phyloP scores from a whole-genome alignment of 257 asterid genomes.

The Solanum rostratum region DNA sequence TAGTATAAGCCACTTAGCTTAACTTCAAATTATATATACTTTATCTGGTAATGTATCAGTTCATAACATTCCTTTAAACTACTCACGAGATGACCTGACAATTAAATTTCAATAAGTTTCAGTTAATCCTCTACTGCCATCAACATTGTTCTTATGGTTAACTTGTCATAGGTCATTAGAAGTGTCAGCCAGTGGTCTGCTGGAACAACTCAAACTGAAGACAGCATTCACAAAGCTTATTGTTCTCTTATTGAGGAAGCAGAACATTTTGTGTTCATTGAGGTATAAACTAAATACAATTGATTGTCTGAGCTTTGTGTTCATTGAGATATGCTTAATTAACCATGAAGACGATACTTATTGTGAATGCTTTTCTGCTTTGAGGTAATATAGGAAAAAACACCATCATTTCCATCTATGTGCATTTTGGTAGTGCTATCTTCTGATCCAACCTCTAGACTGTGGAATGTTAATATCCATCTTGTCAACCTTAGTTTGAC shows the following conservation, averaged over 20 bases:
- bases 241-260: constrained; percentile 86
- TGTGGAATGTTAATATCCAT: background rate
- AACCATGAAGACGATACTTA: background rate
- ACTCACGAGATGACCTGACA: background rate
- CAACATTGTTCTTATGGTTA: background rate
- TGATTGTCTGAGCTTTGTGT: constrained; percentile 27
- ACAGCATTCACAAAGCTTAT: constrained; percentile 92
- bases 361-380: background rate
- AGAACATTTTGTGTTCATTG: constrained; percentile 76
- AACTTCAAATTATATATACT: background rate
- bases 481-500: background rate
- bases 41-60: background rate
- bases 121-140: background rate
- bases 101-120: background rate
- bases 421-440: background rate
- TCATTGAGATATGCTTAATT: constrained; percentile 49
- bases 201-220: constrained; percentile 89
- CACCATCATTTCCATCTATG: background rate
- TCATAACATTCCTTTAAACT: background rate
- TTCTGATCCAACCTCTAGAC: background rate
- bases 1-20: background rate
- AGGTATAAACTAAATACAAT: constrained; percentile 26
- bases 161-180: constrained; percentile 56
- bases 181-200: constrained; percentile 99
- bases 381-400: background rate